phyloP scores from a whole-genome alignment of 768 basidiomycete species.

The Pleurotus pulmonarius region DNA sequence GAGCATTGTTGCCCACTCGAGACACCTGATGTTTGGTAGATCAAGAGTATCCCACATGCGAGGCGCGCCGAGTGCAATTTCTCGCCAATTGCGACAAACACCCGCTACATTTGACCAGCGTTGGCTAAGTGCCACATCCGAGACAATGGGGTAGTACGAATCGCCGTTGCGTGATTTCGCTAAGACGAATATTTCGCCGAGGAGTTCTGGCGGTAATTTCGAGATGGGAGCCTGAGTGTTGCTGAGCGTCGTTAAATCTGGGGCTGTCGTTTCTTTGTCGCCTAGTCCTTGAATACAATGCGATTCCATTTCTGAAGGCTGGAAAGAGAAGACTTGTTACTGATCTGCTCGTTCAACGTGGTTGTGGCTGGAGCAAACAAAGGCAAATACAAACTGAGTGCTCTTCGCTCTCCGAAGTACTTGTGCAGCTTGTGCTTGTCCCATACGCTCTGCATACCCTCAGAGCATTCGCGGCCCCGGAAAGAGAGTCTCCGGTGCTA shows the following conservation, averaged over 20 bases:
- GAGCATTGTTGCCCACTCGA: background rate
- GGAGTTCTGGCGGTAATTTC: background rate
- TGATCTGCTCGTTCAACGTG: no score
- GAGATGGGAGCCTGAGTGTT: background rate
- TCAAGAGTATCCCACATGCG: background rate
- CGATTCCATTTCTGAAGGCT: no score
- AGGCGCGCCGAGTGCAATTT: background rate
- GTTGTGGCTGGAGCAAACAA: no score
- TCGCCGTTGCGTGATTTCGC: background rate
- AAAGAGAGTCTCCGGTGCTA: no score
- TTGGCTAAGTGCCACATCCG: background rate
- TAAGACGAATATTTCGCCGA: background rate
- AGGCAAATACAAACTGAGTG: no score
- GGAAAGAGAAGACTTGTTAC: no score
- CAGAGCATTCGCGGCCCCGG: no score
- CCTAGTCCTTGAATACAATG: background rate
- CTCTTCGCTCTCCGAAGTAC: no score
- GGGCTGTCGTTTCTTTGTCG: background rate
- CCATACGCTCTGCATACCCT: no score
- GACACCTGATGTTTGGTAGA: no score
- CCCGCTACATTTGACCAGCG: background rate
- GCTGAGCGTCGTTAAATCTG: background rate
- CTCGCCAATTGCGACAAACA: background rate
- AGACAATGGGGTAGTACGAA: background rate
- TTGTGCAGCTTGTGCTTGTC: no score